Evolutionary conservation across 2,329 filamentous ascomycete genomes (phyloP).

Genomic region (Pseudogymnoascus sp.): DNA sequence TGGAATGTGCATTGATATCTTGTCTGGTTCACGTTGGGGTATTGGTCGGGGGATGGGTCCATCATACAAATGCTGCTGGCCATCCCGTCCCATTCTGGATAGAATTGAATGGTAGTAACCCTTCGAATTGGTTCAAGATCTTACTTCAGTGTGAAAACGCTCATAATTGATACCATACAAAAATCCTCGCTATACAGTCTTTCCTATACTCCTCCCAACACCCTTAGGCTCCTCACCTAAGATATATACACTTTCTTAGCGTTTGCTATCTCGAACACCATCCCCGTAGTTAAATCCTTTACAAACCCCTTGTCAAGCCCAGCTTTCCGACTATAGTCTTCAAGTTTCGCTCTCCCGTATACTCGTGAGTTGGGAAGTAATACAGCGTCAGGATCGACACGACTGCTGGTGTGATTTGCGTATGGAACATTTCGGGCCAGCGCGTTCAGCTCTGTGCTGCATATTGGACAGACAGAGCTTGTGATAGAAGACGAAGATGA

Average conservation of each 20-base stretch:
- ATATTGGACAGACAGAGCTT: slow-evolving; percentile 85
- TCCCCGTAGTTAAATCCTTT: slow-evolving; percentile 72
- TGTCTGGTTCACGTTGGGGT: neutral
- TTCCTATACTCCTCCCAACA: neutral
- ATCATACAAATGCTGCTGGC: neutral
- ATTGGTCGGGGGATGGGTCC: neutral
- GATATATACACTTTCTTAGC: slow-evolving; percentile 90
- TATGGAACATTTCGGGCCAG: slow-evolving; percentile 85
- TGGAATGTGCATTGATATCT: neutral
- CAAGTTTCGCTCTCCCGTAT: slow-evolving; percentile 69
- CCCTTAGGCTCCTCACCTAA: slow-evolving; percentile 34
- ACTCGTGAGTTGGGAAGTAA: slow-evolving; percentile 82
- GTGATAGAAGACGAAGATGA: slow-evolving; percentile 30
- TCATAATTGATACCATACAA: slow-evolving; percentile 1
- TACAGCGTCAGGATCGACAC: slow-evolving; percentile 80
- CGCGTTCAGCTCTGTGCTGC: slow-evolving; percentile 89
- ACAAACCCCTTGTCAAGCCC: slow-evolving; percentile 61
- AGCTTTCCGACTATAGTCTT: slow-evolving; percentile 73
- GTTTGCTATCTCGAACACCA: slow-evolving; percentile 54
- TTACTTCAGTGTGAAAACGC: neutral
- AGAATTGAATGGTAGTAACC: neutral
- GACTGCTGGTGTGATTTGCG: slow-evolving; percentile 89
- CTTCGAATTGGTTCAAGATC: neutral
- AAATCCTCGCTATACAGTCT: neutral
- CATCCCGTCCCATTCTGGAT: neutral